phyloP scores from a whole-genome alignment of 345 rosid genomes.

The Murraya paniculata region DNA sequence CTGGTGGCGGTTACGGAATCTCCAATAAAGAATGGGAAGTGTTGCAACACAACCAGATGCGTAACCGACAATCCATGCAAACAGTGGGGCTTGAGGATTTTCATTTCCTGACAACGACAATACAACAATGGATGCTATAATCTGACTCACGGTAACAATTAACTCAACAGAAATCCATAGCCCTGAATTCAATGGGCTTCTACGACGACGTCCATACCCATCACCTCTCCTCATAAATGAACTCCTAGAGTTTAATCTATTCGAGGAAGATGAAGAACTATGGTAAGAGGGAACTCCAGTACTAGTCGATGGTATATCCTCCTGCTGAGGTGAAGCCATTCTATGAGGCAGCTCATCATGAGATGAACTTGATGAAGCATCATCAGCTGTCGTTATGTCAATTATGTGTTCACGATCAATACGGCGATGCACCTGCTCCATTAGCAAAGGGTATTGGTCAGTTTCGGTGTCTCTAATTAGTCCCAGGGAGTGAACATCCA shows the following conservation, averaged over 20 bases:
- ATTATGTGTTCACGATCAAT: constrained; percentile 50
- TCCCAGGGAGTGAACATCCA: constrained; percentile 53
- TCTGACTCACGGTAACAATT: constrained; percentile 64
- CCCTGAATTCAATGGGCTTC: constrained; percentile 82
- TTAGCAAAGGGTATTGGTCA: constrained; percentile 61
- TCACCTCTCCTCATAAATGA: constrained; percentile 51
- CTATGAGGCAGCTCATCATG: constrained; percentile 33
- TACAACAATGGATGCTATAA: constrained; percentile 74
- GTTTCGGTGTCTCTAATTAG: constrained; percentile 29
- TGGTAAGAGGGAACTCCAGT: constrained; percentile 21
- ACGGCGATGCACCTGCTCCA: constrained; percentile 46
- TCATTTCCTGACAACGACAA: constrained; percentile 62
- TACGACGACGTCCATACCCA: constrained; percentile 43
- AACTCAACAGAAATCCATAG: constrained; percentile 83
- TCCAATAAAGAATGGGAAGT: constrained; percentile 83
- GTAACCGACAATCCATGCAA: constrained; percentile 82
- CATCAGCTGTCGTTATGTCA: constrained; percentile 45
- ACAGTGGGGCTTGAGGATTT: constrained; percentile 74
- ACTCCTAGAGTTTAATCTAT: constrained; percentile 36
- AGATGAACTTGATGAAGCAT: constrained; percentile 50
- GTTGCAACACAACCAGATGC: constrained; percentile 78
- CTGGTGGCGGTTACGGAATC: constrained; percentile 50
- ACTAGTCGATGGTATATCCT: constrained; percentile 34
- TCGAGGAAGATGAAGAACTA: constrained; percentile 32
- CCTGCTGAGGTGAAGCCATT: constrained; percentile 23